These are phyloP conservation scores for Agrostemma githago DNA, from an alignment of 148 eudicot species.

Conservation along the genomic window DNA sequence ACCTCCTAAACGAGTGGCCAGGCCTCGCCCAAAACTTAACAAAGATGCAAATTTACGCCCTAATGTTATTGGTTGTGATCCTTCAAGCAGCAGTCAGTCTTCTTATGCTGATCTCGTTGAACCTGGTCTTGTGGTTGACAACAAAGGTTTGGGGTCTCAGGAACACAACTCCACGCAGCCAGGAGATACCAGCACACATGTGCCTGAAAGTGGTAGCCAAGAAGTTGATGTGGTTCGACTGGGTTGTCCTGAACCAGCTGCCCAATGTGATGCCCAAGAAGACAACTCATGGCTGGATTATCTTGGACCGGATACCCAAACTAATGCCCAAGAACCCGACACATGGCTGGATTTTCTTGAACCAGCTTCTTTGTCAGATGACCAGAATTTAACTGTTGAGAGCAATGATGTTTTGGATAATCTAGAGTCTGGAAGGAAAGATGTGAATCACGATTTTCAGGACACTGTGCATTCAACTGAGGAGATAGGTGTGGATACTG, in stretches of 20 bases:
- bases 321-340: slow-evolving; percentile 13
- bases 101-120: slow-evolving; percentile 22
- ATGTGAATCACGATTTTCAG: slow-evolving; percentile 20
- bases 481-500: slow-evolving; percentile 13
- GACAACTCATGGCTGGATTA: slow-evolving; percentile 15
- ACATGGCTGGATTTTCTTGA: slow-evolving; percentile 36
- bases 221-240: slow-evolving; percentile 38
- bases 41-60: slow-evolving; percentile 33
- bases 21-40: slow-evolving; percentile 40
- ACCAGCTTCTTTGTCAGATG: slow-evolving; percentile 27
- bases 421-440: slow-evolving; percentile 29
- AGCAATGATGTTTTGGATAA: slow-evolving; percentile 16
- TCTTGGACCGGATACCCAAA: slow-evolving; percentile 11
- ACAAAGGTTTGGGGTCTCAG: slow-evolving; percentile 24
- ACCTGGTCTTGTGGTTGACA: slow-evolving; percentile 24
- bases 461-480: slow-evolving; percentile 21
- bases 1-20: slow-evolving; percentile 61
- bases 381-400: slow-evolving; percentile 22
- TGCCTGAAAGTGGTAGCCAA: slow-evolving; percentile 19
- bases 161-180: slow-evolving; percentile 23
- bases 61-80: slow-evolving; percentile 24
- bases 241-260: slow-evolving; percentile 35
- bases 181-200: slow-evolving; percentile 21
- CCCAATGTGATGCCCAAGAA: slow-evolving; percentile 16
- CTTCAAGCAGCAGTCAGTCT: slow-evolving; percentile 29